A percentile compares a stretch with the other conserved stretches of the same genome.
Conservation (phyloP, 2,329 filamentous ascomycete species). For the Niveomyces coronatus region DNA sequence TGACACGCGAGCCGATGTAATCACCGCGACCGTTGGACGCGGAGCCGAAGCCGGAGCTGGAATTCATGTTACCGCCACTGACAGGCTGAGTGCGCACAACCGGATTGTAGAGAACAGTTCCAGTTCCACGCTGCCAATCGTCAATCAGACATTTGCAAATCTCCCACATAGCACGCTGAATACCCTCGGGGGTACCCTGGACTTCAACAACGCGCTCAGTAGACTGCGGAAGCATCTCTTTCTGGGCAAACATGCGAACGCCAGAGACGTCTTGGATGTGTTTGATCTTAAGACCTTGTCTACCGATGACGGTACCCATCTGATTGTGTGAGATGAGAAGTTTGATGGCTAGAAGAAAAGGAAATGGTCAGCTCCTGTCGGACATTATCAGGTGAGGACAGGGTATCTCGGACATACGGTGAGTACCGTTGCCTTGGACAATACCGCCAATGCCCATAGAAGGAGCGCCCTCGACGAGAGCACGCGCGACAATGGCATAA, state of each 20-base stretch:
- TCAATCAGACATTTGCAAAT: slow-evolving; percentile 98
- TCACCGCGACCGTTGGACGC: slow-evolving; percentile 33
- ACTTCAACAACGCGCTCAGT: slow-evolving; percentile 97
- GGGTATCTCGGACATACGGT: slow-evolving; percentile 50
- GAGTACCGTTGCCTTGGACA: slow-evolving; percentile 77
- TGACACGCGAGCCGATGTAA: slow-evolving; percentile 60
- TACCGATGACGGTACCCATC: slow-evolving; percentile 98
- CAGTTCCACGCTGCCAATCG: slow-evolving; percentile 94
- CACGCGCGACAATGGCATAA: slow-evolving; percentile 86
- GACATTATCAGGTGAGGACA: neutral
- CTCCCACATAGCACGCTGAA: slow-evolving; percentile 95
- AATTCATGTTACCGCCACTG: slow-evolving; percentile 27
- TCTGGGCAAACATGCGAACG: slow-evolving; percentile 98
- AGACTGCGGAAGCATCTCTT: slow-evolving; percentile 98
- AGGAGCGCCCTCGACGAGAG: slow-evolving; percentile 84
- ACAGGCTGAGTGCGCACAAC: slow-evolving; percentile 73
- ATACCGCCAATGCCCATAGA: slow-evolving; percentile 94
- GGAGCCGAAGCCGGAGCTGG: slow-evolving; percentile 34
- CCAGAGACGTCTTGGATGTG: slow-evolving; percentile 95
- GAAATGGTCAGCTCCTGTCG: slow-evolving; percentile 13
- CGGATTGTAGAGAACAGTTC: slow-evolving; percentile 95
- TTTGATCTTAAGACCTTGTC: slow-evolving; percentile 97
- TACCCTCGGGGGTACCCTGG: slow-evolving; percentile 86
- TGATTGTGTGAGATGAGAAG: slow-evolving; percentile 98
- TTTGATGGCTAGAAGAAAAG: slow-evolving; percentile 75